Evolutionary conservation across 2,329 filamentous ascomycete species (phyloP), one percentile per base, ranked within the genome.

Genomic region (Phialemoniopsis sp.): DNA sequence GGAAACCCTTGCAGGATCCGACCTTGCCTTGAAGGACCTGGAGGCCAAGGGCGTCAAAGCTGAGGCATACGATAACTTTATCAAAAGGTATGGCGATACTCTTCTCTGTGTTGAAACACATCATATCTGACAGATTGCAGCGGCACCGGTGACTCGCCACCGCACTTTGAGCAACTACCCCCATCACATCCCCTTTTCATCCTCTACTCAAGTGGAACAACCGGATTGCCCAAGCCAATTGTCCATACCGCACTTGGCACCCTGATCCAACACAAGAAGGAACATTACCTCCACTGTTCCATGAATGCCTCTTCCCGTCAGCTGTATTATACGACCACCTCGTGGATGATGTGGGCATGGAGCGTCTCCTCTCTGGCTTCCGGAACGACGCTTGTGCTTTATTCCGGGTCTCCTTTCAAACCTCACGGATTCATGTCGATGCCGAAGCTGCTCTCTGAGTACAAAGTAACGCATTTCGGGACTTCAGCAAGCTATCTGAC

Each of bases 261-360:
- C 0, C 69, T 98, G 7, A 76, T 97, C 37, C 91, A 97, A 60
- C 93, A 97, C 68, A 97, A 97, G 65, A 98, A 98, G 59, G 93
- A 97, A 59, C 90, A 95, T 57, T 76, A 85, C 34, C 72, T 97
- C 4, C 91, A 97, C 58, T 87, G 86, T 58, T 89, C 89, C 16
- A 80, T 98, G 46, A 72, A 75, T 8, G 75, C 83, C 0, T 68
- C 72, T 3, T 87, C 89, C 32, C 77, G 84, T 15, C 73, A 96
- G 55, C 87, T 96, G 61, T 96, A 96, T 67, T 96, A 90, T 66
- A 95, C 89, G 2, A 96, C 90, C 4, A 89, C 85, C 10, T 94
- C 89, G 0, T 96, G 90, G 93, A 97, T 98, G 90, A 97, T 97
- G 91, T 96, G 90, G 89, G 91, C 97, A 60, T 97, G 91, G 90